Percentiles rank a stretch among this genome's conserved stretches.
Conservation (phyloP, 371 early-diverging fungal species). For the Circinella minor region DNA sequence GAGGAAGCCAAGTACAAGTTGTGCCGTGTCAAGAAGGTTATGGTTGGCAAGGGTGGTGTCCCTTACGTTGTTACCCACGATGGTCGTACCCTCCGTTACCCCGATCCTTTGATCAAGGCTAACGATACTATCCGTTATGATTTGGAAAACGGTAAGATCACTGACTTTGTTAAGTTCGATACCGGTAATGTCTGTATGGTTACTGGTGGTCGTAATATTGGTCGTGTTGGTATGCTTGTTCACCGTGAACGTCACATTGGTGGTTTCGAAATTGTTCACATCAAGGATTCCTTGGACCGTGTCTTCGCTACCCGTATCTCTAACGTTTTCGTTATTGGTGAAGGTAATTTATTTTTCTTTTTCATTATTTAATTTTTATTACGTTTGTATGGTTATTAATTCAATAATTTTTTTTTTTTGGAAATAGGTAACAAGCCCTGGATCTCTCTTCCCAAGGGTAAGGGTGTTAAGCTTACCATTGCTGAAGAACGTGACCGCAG, state of each 20-base stretch:
- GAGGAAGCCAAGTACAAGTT: conserved; percentile 99
- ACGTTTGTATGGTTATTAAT: not conserved
- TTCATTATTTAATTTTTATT: not conserved
- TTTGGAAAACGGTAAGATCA: conserved; percentile 92
- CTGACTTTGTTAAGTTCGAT: conserved; percentile 95
- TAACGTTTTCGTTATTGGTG: conserved; percentile 95
- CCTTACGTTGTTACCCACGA: conserved; percentile 99
- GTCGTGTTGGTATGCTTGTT: conserved; percentile 98
- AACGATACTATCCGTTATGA: conserved; percentile 99
- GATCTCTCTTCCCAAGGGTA: conserved; percentile 97
- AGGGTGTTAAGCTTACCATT: conserved; percentile 98
- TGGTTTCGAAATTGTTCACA: conserved; percentile 95
- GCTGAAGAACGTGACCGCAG: conserved; percentile 97
- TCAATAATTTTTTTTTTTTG: not conserved
- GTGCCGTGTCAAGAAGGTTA: conserved; percentile 96
- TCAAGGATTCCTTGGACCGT: conserved; percentile 91
- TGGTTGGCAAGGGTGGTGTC: conserved; percentile 93
- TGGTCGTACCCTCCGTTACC: conserved; percentile 99
- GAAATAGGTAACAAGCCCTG: conserved; percentile 60
- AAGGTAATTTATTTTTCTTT: conserved; percentile 16
- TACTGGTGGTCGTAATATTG: conserved; percentile 99
- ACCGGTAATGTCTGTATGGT: conserved; percentile 96
- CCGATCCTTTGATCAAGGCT: conserved; percentile 98
- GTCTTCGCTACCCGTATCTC: conserved; percentile 90
- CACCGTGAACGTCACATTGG: conserved; percentile 98